Percentiles rank a stretch among this genome's conserved stretches.
These are phyloP conservation scores for Cryptomeria japonica DNA, from an alignment of 75 land plant genomes.

Conservation along the genomic window DNA sequence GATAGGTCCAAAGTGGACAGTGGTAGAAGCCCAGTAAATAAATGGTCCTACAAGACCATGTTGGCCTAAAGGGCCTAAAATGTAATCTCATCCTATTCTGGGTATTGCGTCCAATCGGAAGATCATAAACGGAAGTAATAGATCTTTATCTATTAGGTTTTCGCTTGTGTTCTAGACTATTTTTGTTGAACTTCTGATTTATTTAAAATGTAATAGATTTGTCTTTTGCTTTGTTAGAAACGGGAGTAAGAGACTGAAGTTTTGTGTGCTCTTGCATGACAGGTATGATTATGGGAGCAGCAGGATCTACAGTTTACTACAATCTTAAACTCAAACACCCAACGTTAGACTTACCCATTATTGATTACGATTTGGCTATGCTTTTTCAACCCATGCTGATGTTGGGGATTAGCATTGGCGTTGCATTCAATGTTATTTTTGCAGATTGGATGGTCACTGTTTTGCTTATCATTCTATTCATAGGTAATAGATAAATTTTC, in stretches of 20 bases:
- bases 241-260: background rate
- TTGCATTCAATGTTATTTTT: constrained; percentile 73
- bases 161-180: background rate
- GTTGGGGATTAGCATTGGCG: constrained; percentile 87
- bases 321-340: constrained; percentile 62
- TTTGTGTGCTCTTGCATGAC: constrained; percentile 3
- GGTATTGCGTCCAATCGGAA: background rate
- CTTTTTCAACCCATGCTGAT: constrained; percentile 79
- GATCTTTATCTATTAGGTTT: background rate
- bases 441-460: constrained; percentile 79
- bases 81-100: background rate
- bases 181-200: background rate
- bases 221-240: background rate
- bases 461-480: constrained; percentile 52
- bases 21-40: background rate
- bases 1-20: background rate
- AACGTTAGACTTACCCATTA: constrained; percentile 57
- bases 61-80: background rate
- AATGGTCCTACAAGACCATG: background rate
- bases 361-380: constrained; percentile 75
- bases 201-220: background rate
- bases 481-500: constrained; percentile 22
- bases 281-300: constrained; percentile 78
- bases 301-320: constrained; percentile 58
- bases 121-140: background rate